Percentiles rank a stretch among this genome's conserved stretches.
phyloP scores from a whole-genome alignment of 441 rosid genomes.

The Corymbia citriodora region DNA sequence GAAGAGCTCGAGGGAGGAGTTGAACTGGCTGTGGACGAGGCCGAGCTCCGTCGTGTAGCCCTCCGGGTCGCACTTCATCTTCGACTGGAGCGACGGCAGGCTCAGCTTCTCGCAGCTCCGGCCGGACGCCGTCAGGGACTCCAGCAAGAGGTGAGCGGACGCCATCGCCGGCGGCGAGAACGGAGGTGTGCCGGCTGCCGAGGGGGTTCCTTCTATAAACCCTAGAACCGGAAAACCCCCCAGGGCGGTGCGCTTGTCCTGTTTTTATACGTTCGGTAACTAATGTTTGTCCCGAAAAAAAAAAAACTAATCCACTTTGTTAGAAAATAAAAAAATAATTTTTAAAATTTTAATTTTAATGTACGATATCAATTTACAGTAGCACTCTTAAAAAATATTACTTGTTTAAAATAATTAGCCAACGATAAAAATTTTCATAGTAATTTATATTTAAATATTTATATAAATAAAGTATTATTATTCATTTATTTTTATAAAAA shows the following conservation, averaged over 20 bases:
- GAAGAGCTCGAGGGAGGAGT: conserved; percentile 72
- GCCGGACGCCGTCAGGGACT: conserved; percentile 65
- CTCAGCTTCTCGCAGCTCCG: conserved; percentile 72
- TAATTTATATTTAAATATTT: no score
- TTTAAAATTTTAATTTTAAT: background rate
- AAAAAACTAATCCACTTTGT: background rate
- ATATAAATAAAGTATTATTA: no score
- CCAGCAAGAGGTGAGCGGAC: conserved; percentile 28
- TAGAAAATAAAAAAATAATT: no score
- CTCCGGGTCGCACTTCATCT: conserved; percentile 85
- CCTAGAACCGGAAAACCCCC: background rate
- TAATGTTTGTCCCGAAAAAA: background rate
- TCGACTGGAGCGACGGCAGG: conserved; percentile 62
- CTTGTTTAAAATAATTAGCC: no score
- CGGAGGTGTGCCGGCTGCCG: background rate
- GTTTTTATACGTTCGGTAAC: background rate
- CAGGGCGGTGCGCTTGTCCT: rapidly evolving
- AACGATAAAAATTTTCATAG: no score
- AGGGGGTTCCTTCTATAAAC: background rate
- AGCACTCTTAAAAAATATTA: no score
- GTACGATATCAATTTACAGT: background rate
- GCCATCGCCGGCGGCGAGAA: conserved; percentile 16
- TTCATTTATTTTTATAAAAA: no score
- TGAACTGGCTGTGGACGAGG: conserved; percentile 69
- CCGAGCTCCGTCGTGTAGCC: conserved; percentile 73